Conservation (phyloP, 257 asterid species). For the Fraxinus cuspidata region DNA sequence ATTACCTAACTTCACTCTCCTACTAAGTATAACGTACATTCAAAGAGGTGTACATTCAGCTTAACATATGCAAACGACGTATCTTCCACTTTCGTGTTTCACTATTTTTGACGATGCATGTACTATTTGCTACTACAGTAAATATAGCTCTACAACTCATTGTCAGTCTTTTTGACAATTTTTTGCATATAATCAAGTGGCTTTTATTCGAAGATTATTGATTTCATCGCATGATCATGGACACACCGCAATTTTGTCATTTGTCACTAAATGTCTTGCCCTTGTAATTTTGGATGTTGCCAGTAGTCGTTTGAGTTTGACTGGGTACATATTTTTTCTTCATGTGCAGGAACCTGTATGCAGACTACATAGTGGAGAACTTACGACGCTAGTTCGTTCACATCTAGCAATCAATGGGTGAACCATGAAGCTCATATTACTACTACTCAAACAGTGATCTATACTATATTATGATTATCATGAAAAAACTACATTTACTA, state of each 20-base stretch:
- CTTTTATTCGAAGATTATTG: background rate
- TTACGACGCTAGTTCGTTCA: conserved; percentile 54
- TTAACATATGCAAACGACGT: too few species aligned
- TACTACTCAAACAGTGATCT: background rate
- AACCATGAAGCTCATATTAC: background rate
- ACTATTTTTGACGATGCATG: background rate
- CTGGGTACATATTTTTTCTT: conserved; percentile 7
- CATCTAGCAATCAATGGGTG: background rate
- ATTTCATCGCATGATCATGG: background rate
- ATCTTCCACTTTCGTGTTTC: background rate
- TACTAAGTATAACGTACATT: too few species aligned
- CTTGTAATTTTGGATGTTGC: background rate
- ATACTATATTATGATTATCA: background rate
- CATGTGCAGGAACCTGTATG: conserved; percentile 67
- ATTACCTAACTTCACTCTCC: background rate
- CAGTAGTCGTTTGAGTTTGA: background rate
- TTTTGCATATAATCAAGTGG: background rate
- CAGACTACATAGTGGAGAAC: conserved; percentile 77
- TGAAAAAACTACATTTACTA: background rate
- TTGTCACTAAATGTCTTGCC: background rate
- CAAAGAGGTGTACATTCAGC: too few species aligned
- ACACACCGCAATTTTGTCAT: background rate
- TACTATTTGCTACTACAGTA: background rate
- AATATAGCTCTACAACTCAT: background rate
- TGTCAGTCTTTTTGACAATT: background rate